These are phyloP conservation scores for Pyracantha coccinea DNA, from an alignment of 331 rosid genomes.

Conservation along the genomic window DNA sequence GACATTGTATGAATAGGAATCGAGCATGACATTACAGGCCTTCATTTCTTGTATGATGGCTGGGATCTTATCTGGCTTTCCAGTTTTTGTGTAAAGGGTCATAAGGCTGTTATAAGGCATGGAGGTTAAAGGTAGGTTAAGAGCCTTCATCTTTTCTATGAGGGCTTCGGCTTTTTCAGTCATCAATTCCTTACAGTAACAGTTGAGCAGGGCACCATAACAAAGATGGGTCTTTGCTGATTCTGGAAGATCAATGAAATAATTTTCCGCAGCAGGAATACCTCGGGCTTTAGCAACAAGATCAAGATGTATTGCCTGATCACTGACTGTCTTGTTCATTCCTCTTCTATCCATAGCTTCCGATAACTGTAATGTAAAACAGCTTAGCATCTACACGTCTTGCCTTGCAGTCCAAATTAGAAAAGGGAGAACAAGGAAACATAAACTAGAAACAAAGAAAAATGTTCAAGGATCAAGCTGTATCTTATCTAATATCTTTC, in stretches of 20 bases:
- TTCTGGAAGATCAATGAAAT: constrained; percentile 70
- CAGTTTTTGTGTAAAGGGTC: constrained; percentile 70
- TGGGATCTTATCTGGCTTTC: constrained; percentile 52
- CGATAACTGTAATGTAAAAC: constrained; percentile 46
- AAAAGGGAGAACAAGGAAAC: not conserved
- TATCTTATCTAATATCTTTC: not conserved
- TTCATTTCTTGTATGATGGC: constrained; percentile 72
- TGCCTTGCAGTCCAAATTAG: not conserved
- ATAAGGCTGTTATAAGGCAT: constrained; percentile 75
- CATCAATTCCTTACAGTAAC: constrained; percentile 87
- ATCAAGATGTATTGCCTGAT: constrained; percentile 88
- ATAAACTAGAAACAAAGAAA: not conserved
- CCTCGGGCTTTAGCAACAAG: constrained; percentile 68
- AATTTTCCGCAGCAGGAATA: constrained; percentile 63
- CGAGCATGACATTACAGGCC: constrained; percentile 43
- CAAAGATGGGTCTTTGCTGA: constrained; percentile 64
- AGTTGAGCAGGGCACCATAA: constrained; percentile 79
- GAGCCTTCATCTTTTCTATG: constrained; percentile 79
- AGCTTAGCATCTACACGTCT: not conserved
- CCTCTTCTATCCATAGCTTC: constrained; percentile 69
- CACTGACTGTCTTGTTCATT: constrained; percentile 74
- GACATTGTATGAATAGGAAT: constrained; percentile 65
- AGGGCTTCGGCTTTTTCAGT: constrained; percentile 79
- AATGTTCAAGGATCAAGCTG: not conserved
- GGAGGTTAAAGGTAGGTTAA: constrained; percentile 56